Conservation (phyloP, 2,329 filamentous ascomycete species). For the Beauveria varroae region DNA sequence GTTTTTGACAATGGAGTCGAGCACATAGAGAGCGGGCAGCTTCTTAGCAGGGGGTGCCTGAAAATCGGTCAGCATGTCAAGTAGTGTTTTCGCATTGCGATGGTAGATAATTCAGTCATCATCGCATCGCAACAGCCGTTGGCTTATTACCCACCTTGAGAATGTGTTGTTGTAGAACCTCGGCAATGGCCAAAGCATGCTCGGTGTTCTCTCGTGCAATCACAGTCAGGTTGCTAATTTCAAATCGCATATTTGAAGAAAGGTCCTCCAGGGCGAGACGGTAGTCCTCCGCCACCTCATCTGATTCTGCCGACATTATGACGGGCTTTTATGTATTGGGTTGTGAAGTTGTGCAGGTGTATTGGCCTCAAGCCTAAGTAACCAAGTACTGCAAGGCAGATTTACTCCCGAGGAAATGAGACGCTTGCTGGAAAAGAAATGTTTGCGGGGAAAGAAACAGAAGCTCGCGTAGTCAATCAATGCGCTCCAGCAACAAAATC, state of each 20-base stretch:
- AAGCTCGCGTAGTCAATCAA: slow-evolving; percentile 3
- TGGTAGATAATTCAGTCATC: neutral
- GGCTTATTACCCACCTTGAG: slow-evolving; percentile 67
- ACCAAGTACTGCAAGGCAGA: neutral
- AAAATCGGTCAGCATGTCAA: slow-evolving; percentile 29
- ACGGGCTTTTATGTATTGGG: neutral
- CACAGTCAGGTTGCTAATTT: slow-evolving; percentile 94
- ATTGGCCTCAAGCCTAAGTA: neutral
- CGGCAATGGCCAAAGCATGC: slow-evolving; percentile 87
- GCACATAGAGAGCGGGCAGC: slow-evolving; percentile 89
- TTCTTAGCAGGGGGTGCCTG: slow-evolving; percentile 86
- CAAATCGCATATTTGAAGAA: slow-evolving; percentile 81
- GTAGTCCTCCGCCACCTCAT: slow-evolving; percentile 93
- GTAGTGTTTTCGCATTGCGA: neutral
- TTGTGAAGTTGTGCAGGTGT: neutral
- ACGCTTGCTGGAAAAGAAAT: neutral
- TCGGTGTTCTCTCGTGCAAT: slow-evolving; percentile 97
- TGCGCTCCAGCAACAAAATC: slow-evolving; percentile 7
- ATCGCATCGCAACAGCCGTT: neutral
- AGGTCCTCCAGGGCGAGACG: slow-evolving; percentile 88
- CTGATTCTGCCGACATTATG: slow-evolving; percentile 49
- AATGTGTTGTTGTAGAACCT: slow-evolving; percentile 87
- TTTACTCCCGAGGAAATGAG: neutral
- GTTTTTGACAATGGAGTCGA: slow-evolving; percentile 98
- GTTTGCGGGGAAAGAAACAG: neutral